Conservation (phyloP, 2,329 filamentous ascomycete species). For the Aspergillus sergii region DNA sequence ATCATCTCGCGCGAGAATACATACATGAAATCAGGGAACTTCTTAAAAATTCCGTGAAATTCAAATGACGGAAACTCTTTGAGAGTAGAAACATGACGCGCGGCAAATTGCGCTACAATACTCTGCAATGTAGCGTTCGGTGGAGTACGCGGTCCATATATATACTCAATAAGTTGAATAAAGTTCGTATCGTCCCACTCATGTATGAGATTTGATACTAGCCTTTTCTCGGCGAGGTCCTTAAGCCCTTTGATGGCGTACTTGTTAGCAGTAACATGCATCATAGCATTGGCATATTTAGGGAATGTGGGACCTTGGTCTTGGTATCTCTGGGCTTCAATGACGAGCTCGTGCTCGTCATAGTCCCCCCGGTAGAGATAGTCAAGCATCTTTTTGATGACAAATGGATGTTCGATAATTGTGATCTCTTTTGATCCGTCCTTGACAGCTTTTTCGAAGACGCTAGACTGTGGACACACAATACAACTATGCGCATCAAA, state of each 20-base stretch:
- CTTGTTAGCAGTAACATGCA: background rate
- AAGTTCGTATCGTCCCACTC: background rate
- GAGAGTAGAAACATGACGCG: slow-evolving; percentile 2
- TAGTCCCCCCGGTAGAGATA: slow-evolving; percentile 11
- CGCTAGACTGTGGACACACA: slow-evolving; percentile 6
- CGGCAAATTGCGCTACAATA: background rate
- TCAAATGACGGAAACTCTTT: background rate
- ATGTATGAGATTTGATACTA: background rate
- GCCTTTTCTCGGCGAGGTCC: background rate
- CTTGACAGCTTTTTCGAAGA: slow-evolving; percentile 4
- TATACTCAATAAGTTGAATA: background rate
- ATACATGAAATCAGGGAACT: background rate
- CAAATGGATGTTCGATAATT: slow-evolving; percentile 2
- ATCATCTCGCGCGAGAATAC: background rate
- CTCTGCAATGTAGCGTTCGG: background rate
- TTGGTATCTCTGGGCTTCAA: background rate
- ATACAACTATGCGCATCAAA: slow-evolving; percentile 7
- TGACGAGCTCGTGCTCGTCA: background rate
- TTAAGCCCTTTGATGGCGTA: slow-evolving; percentile 3
- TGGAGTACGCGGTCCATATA: background rate
- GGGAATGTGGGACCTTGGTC: background rate
- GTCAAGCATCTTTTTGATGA: slow-evolving; percentile 7
- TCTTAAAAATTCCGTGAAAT: background rate
- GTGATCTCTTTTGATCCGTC: background rate
- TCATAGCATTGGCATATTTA: background rate